Conservation (phyloP, 371 early-diverging fungal species). For the Mortierella sp. region DNA sequence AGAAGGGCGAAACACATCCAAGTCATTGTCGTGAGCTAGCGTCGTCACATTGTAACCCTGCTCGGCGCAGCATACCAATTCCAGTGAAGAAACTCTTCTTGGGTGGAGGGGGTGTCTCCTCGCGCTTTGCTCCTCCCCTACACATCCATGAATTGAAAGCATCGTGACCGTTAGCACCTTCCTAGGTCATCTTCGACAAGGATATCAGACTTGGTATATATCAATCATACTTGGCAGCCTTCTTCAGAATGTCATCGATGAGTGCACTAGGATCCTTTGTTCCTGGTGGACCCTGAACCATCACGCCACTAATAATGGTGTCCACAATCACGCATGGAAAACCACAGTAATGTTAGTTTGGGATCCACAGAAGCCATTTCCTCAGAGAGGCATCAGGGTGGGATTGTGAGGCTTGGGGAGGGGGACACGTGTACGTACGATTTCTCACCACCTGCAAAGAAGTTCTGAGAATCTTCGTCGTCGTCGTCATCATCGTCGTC, state of each 20-base stretch:
- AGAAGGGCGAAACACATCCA: too few species aligned
- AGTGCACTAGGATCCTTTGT: slow-evolving; percentile 66
- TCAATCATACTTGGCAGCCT: slow-evolving; percentile 83
- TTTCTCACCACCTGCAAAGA: slow-evolving; percentile 90
- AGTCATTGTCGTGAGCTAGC: too few species aligned
- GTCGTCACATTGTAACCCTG: too few species aligned
- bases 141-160: too few species aligned
- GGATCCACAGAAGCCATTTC: too few species aligned
- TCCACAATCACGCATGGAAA: too few species aligned
- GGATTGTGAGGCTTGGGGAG: too few species aligned
- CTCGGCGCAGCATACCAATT: slow-evolving; percentile 59
- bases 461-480: slow-evolving; percentile 76
- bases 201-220: too few species aligned
- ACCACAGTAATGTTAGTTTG: too few species aligned
- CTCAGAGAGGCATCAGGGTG: too few species aligned
- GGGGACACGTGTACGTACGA: slow-evolving; percentile 62
- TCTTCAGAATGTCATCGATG: slow-evolving; percentile 82
- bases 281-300: slow-evolving; percentile 72
- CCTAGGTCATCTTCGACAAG: too few species aligned
- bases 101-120: slow-evolving; percentile 45
- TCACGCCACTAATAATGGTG: slow-evolving; percentile 68
- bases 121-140: slow-evolving; percentile 65
- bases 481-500: slow-evolving; percentile 63
- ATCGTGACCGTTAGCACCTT: too few species aligned
- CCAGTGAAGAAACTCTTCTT: slow-evolving; percentile 69